Percentiles rank a stretch among this genome's conserved stretches.
Evolutionary conservation across 2,329 filamentous ascomycete species (phyloP).

Genomic region (Colletotrichum noveboracense): DNA sequence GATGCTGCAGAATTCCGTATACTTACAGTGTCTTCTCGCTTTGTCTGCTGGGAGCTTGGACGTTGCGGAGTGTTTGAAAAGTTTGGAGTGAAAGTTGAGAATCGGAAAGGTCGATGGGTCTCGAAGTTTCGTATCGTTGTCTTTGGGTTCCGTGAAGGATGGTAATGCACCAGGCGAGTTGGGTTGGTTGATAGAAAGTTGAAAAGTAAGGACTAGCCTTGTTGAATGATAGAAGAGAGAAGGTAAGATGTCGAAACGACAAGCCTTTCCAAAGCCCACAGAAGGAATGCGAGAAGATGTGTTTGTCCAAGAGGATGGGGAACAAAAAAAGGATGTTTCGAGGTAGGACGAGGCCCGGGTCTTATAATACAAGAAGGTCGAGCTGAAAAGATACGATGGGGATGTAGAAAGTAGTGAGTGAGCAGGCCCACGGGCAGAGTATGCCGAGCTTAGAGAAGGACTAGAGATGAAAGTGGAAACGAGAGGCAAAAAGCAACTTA

Average conservation of each 20-base stretch:
- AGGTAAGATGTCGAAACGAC: constrained; percentile 25
- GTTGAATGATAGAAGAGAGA: constrained; percentile 29
- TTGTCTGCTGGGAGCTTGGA: constrained; percentile 16
- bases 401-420: constrained; percentile 13
- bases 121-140: constrained; percentile 19
- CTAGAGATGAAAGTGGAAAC: constrained; percentile 20
- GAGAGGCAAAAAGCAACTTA: constrained; percentile 26
- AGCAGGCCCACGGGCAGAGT: constrained; percentile 13
- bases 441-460: constrained; percentile 14
- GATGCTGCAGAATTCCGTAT: background rate
- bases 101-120: constrained; percentile 13
- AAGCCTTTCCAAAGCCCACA: constrained; percentile 21
- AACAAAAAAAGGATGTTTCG: background rate
- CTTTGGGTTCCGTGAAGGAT: constrained; percentile 21
- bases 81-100: constrained; percentile 13
- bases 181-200: constrained; percentile 27
- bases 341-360: constrained; percentile 21
- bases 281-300: constrained; percentile 24
- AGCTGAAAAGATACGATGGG: constrained; percentile 14
- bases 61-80: constrained; percentile 5
- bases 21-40: constrained; percentile 22
- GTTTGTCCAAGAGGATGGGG: constrained; percentile 20
- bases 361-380: constrained; percentile 15
- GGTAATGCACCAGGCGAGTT: constrained; percentile 29
- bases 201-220: constrained; percentile 42